Base-by-base conservation (phyloP, 257 asterid species). In the Przewalskia tangutica region DNA sequence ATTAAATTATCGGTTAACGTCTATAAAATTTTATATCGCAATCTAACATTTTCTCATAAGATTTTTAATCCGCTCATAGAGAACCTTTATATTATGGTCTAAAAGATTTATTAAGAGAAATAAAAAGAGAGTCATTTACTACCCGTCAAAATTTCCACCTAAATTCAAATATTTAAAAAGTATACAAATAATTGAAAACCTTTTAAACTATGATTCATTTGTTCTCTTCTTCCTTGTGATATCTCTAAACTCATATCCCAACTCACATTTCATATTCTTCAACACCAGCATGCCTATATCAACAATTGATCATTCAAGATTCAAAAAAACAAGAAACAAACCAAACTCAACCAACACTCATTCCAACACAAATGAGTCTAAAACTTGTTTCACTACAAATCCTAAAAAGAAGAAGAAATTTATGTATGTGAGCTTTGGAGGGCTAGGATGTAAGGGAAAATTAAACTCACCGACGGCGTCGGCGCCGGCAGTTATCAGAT, bases 401-500 rank as follows among this genome's bases (percentile, higher is more conserved):
- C 42, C 87, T 9, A 86, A 84, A 85, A 86, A 82, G n/a, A 84
- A 86, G 63, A 79, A 75, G 59, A 84, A 44, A 62, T 84, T 86
- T 64, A 16, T 80, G 79, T 73, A 82, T 54, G 81, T 77, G 27
- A 88, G 84, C 42, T 82, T 89, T 38, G 68, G 82, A 81, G 91
- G 92, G 68, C 82, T 91, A 62, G 91, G 92, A 44, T 91, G 92
- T 82, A 87, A 84, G 78, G 89, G 89, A 77, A 23, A 79, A 4
- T 20, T 88, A 0, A 46, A 46, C 3, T 73, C 60, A 7, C 42
- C 7, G 40, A 1, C 1, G 0, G 40, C 9, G 20, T 20, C 79
- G 20, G 1, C 44, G 0, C 59, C 79, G 7, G 79, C 34, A 1
- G 79, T 23, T 6, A 73, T 73, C 7, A 48, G 62, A 77, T 79